phyloP scores from a whole-genome alignment of 805 yeast species.

The Saccharomycopsis sp. region DNA sequence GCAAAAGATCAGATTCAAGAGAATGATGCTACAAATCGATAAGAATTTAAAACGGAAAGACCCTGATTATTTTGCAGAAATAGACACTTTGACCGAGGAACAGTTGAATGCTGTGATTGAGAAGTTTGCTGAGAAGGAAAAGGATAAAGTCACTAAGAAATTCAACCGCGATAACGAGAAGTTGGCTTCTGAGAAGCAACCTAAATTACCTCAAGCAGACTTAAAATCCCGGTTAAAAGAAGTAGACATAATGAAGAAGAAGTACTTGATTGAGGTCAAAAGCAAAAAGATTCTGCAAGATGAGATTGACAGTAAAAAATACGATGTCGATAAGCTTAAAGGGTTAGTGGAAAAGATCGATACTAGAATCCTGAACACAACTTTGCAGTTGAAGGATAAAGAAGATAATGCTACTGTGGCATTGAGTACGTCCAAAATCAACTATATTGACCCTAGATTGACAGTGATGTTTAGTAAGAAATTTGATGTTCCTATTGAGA shows the following conservation, averaged over 20 bases:
- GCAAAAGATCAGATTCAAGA: constrained; percentile 72
- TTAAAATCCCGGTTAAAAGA: constrained; percentile 52
- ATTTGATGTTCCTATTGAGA: constrained; percentile 84
- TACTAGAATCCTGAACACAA: constrained; percentile 59
- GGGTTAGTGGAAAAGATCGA: constrained; percentile 67
- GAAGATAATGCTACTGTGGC: constrained; percentile 94
- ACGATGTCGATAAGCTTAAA: constrained; percentile 61
- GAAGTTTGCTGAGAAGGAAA: constrained; percentile 56
- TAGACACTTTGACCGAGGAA: constrained; percentile 60
- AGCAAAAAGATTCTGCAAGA: constrained; percentile 40
- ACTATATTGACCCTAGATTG: constrained; percentile 90
- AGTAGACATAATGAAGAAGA: constrained; percentile 44
- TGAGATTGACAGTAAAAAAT: constrained; percentile 43
- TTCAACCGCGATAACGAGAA: constrained; percentile 76
- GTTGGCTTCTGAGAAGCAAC: constrained; percentile 48
- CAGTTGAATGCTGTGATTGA: constrained; percentile 54
- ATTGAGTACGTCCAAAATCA: constrained; percentile 85
- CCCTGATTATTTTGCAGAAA: constrained; percentile 56
- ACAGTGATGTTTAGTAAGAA: constrained; percentile 85
- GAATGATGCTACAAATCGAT: constrained; percentile 63
- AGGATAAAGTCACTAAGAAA: constrained; percentile 57
- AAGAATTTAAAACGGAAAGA: constrained; percentile 39
- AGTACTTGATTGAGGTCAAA: constrained; percentile 51
- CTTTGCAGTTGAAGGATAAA: constrained; percentile 78
- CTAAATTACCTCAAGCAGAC: constrained; percentile 46